Percentiles rank a stretch among this genome's conserved stretches.
Conservation (phyloP, 1,284 basidiomycete genomes). For the Fomitopsis pinicola region DNA sequence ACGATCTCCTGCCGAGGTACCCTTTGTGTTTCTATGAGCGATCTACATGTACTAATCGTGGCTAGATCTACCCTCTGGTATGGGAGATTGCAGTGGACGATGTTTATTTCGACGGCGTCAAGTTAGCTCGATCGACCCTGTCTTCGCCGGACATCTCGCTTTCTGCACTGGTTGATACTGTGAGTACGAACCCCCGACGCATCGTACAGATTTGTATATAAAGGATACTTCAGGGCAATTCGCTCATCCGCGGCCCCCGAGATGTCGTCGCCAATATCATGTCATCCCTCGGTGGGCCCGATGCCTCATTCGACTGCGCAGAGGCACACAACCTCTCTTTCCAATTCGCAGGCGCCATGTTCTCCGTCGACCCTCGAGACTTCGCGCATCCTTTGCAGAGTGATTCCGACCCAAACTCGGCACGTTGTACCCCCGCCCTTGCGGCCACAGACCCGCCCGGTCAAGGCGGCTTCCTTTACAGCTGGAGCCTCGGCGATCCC, state of each 20-base stretch:
- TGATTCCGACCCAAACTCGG: constrained; percentile 20
- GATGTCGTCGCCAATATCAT: constrained; percentile 37
- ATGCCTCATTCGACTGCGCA: constrained; percentile 35
- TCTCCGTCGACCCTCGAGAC: constrained; percentile 65
- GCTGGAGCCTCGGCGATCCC: constrained; percentile 38
- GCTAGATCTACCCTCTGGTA: constrained; percentile 28
- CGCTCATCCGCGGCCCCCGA: constrained; percentile 33
- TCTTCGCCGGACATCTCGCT: constrained; percentile 30
- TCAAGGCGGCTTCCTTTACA: constrained; percentile 30
- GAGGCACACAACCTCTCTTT: constrained; percentile 54
- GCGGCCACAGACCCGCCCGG: constrained; percentile 48
- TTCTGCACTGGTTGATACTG: constrained; percentile 50
- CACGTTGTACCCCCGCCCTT: constrained; percentile 39
- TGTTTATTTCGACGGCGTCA: constrained; percentile 49
- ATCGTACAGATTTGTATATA: background rate
- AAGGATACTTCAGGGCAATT: constrained; percentile 28
- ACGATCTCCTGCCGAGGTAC: constrained; percentile 30
- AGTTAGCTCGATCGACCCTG: constrained; percentile 39
- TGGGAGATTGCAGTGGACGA: constrained; percentile 59
- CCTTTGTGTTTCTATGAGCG: constrained; percentile 4
- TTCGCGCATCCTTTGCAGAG: constrained; percentile 36
- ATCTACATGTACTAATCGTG: background rate
- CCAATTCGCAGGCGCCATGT: constrained; percentile 55
- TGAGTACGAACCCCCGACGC: constrained; percentile 18
- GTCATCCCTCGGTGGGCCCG: constrained; percentile 19